Conservation (phyloP, 306 rosid genomes). For the Psophocarpus tetragonolobus region DNA sequence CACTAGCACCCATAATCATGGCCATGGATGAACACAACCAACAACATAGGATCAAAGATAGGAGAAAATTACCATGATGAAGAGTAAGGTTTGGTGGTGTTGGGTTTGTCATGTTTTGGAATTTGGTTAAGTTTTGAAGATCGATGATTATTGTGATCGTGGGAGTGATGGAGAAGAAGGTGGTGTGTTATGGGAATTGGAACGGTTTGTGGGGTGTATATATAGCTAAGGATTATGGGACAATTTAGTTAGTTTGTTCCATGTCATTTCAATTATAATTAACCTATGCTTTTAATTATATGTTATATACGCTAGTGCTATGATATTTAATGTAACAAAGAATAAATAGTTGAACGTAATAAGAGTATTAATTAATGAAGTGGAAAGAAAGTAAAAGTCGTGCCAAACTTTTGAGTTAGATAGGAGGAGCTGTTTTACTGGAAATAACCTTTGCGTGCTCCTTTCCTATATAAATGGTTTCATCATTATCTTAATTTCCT, state of each 20-base stretch:
- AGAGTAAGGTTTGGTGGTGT: background rate
- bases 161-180: constrained; percentile 24
- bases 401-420: constrained; percentile 30
- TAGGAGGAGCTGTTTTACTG: background rate
- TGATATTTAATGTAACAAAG: background rate
- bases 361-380: background rate
- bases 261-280: background rate
- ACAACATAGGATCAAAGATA: background rate
- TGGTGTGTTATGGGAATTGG: constrained; percentile 22
- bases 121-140: background rate
- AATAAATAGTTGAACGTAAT: background rate
- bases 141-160: background rate
- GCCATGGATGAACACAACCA: background rate
- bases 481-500: background rate
- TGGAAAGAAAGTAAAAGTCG: constrained; percentile 28
- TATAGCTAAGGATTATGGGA: constrained; percentile 28
- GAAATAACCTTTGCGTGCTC: constrained; percentile 33
- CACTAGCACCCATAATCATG: background rate
- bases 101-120: constrained; percentile 2
- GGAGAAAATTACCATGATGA: background rate
- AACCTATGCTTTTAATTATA: background rate
- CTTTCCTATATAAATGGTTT: background rate
- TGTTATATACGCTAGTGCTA: too few species aligned
- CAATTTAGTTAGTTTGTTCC: background rate
- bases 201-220: constrained; percentile 33